A percentile compares a stretch with the other conserved stretches of the same genome.
Conservation (phyloP, 805 yeast genomes). For the Candida broadrunensis region DNA sequence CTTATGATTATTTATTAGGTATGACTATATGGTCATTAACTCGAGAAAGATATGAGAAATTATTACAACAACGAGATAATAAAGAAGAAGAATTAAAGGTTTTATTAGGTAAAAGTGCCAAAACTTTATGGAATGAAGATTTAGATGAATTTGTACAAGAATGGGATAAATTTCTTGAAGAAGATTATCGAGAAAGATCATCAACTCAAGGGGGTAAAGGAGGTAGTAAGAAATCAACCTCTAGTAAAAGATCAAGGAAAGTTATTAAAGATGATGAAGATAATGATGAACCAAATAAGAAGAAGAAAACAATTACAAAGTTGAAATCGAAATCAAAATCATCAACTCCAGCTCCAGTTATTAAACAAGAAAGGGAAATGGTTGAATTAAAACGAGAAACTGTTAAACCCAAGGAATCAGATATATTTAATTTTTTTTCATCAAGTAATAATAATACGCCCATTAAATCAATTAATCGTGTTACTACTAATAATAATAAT, state of each 20-base stretch:
- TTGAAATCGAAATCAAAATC: constrained; percentile 6
- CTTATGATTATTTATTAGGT: constrained; percentile 84
- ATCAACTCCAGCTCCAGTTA: constrained; percentile 6
- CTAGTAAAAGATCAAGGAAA: constrained; percentile 14
- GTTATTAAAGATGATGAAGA: constrained; percentile 12
- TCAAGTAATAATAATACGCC: constrained; percentile 7
- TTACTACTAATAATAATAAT: too few relatives aligned
- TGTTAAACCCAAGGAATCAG: constrained; percentile 10
- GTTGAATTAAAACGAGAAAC: constrained; percentile 2
- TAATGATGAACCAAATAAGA: constrained; percentile 4
- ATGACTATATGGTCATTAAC: constrained; percentile 96
- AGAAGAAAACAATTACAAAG: neutral
- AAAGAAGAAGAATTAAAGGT: constrained; percentile 68
- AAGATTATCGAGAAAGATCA: constrained; percentile 60
- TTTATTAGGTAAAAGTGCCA: constrained; percentile 67
- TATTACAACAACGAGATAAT: constrained; percentile 68
- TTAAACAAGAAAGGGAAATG: constrained; percentile 7
- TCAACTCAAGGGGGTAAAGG: constrained; percentile 28
- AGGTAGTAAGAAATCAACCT: constrained; percentile 40
- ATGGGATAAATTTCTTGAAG: constrained; percentile 66
- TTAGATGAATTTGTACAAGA: constrained; percentile 66
- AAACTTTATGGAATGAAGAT: constrained; percentile 86
- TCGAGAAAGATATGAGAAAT: constrained; percentile 77
- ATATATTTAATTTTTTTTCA: constrained; percentile 21
- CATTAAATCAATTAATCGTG: constrained; percentile 3